A percentile compares a stretch with the other conserved stretches of the same genome.
Conservation (phyloP, 805 yeast genomes). For the Saccharomycopsis schoenii region DNA sequence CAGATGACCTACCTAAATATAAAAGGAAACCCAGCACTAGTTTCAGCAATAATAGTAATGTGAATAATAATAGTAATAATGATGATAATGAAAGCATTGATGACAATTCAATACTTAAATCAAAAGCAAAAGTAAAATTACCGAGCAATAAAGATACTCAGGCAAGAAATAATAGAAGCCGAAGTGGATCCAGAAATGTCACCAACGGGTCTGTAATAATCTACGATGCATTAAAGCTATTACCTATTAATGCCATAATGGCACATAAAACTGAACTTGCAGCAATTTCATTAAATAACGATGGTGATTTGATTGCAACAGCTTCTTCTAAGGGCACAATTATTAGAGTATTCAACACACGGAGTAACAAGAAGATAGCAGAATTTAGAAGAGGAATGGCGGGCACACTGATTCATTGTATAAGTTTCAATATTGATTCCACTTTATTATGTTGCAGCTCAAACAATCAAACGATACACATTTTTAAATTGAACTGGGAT, state of each 20-base stretch:
- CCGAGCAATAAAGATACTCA: slow-evolving; percentile 5
- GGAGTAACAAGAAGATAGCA: slow-evolving; percentile 40
- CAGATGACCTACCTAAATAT: neutral
- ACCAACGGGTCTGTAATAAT: slow-evolving; percentile 58
- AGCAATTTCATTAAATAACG: slow-evolving; percentile 54
- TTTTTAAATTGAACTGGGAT: slow-evolving; percentile 35
- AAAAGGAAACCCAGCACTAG: neutral
- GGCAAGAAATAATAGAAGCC: slow-evolving; percentile 19
- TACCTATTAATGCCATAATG: slow-evolving; percentile 71
- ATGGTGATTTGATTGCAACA: slow-evolving; percentile 77
- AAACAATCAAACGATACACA: slow-evolving; percentile 56
- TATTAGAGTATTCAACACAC: slow-evolving; percentile 67
- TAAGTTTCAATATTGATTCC: slow-evolving; percentile 42
- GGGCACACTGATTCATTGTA: slow-evolving; percentile 42
- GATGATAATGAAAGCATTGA: neutral
- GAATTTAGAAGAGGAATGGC: slow-evolving; percentile 80
- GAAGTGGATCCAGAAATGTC: neutral
- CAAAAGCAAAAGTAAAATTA: neutral
- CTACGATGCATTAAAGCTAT: slow-evolving; percentile 64
- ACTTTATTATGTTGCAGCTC: slow-evolving; percentile 46
- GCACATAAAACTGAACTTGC: slow-evolving; percentile 80
- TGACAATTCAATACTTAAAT: neutral
- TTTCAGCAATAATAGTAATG: neutral
- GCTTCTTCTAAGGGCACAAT: slow-evolving; percentile 88
- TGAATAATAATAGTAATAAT: neutral